A percentile compares a stretch with the other conserved stretches of the same genome.
Evolutionary conservation across 768 basidiomycete species (phyloP).

Genomic region (Lactarius quietus): DNA sequence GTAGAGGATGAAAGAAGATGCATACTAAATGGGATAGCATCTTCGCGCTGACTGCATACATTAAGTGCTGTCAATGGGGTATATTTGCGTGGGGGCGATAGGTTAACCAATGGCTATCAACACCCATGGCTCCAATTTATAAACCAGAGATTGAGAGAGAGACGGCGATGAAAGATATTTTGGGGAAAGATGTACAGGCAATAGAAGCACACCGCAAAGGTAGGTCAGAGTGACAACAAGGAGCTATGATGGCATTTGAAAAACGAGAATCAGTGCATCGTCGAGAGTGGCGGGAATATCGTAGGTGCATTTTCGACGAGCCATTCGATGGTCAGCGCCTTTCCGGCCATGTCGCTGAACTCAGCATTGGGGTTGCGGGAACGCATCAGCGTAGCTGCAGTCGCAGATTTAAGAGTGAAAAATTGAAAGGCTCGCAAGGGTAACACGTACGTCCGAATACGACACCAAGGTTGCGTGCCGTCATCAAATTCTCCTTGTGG

Average conservation of each 20-base stretch:
- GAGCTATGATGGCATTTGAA: constrained; percentile 12
- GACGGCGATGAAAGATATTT: neutral
- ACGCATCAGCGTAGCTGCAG: constrained; percentile 86
- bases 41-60: neutral
- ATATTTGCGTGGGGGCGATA: constrained; percentile 3
- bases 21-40: neutral
- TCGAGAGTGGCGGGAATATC: constrained; percentile 38
- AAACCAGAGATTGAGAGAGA: neutral
- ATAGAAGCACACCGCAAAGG: constrained; percentile 16
- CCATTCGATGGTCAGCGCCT: constrained; percentile 91
- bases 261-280: constrained; percentile 3
- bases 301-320: constrained; percentile 81
- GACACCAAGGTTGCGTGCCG: constrained; percentile 89
- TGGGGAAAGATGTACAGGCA: constrained; percentile 6
- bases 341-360: constrained; percentile 97
- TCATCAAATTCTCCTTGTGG: constrained; percentile 84
- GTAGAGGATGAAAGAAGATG: neutral
- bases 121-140: neutral
- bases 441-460: constrained; percentile 91
- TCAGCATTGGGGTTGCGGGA: constrained; percentile 83
- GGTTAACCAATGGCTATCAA: constrained; percentile 9
- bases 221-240: constrained; percentile 13
- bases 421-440: neutral
- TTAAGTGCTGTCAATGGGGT: constrained; percentile 1
- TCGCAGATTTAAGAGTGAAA: neutral